Base-by-base conservation (phyloP, 306 rosid genomes). In the Begonia fuchsioides region DNA sequence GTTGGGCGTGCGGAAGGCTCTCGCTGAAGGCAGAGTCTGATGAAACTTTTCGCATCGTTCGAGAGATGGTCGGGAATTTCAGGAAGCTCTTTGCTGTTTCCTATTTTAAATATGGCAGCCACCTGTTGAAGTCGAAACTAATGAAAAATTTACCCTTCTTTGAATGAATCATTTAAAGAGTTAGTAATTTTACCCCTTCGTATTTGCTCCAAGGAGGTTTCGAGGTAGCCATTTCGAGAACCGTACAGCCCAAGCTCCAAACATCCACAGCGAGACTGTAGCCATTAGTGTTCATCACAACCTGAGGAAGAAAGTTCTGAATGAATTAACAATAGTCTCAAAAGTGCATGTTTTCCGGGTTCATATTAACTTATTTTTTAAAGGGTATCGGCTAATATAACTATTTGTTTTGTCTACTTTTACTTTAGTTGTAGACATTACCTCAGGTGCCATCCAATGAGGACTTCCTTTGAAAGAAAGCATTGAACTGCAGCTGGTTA, bases 401-500 rank as follows among this genome's bases (percentile, higher is more conserved):
- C 32, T 6, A 6, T 20, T 20, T 6, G 2, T 20, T 20, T 20
- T 20, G 32, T 20, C 32, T 20, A 20, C 35, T 26, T 26, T 26
- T 26, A 26, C 35, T 2, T 26, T 26, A 4, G 8, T 26, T 26
- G 35, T 26, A 26, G 11, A 59, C 12, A 51, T 54, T 69, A 90
- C 96, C 96, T 90, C 98, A 12, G 98, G 98, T 14, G 98, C 98
- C 98, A 92, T 92, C 96, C 98, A 92, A 64, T 92, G 77, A 57
- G 98, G 98, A 77, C 98, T 92, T 58, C 96, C 98, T 66, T 92
- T 92, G 87, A 92, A 85, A 66, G 98, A 92, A 46, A 85, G 96
- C 92, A 92, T 74, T 3, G 94, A 77, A 26, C 77, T 43, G 61
- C 79, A 66, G 63, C 85, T 69, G 14, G 78, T 77, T 61, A 82